Percentiles rank a stretch among this genome's conserved stretches.
phyloP scores from a whole-genome alignment of 768 basidiomycete species.

The Leccinellum rugosiceps region DNA sequence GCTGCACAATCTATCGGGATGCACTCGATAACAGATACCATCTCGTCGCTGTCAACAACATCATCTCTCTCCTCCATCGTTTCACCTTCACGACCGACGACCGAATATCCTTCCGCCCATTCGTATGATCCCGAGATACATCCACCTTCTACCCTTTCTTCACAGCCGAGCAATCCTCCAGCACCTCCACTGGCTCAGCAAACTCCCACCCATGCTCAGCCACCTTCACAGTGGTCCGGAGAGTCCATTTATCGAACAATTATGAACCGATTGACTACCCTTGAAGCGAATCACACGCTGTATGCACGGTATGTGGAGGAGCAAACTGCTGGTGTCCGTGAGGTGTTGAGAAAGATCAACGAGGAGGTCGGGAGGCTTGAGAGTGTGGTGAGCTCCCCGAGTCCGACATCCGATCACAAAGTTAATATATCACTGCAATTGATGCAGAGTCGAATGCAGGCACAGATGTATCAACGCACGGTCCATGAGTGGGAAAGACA shows the following conservation, averaged over 20 bases:
- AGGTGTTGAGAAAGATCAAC: slow-evolving; percentile 68
- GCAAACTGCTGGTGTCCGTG: slow-evolving; percentile 73
- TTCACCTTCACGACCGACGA: background rate
- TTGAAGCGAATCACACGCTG: slow-evolving; percentile 87
- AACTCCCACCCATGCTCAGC: background rate
- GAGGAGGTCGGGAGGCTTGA: slow-evolving; percentile 79
- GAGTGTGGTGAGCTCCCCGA: slow-evolving; percentile 54
- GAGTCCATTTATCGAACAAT: slow-evolving; percentile 97
- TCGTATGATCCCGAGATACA: slow-evolving; percentile 7
- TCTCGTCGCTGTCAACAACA: slow-evolving; percentile 17
- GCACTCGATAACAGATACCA: slow-evolving; percentile 19
- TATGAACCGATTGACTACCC: slow-evolving; percentile 82
- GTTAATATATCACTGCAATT: background rate
- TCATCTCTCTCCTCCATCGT: slow-evolving; percentile 8
- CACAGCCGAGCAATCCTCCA: slow-evolving; percentile 6
- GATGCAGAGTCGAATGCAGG: slow-evolving; percentile 64
- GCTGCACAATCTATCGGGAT: background rate
- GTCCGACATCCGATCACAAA: background rate
- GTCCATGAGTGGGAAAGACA: slow-evolving; percentile 69
- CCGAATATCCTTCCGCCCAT: slow-evolving; percentile 3
- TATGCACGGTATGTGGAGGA: slow-evolving; percentile 86
- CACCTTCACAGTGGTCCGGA: slow-evolving; percentile 37
- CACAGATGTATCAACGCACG: slow-evolving; percentile 60
- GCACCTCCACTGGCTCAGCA: slow-evolving; percentile 1
- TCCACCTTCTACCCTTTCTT: background rate